A percentile compares a stretch with the other conserved stretches of the same genome.
Evolutionary conservation across 768 basidiomycete genomes (phyloP).

Genomic region (Suillus americanus): DNA sequence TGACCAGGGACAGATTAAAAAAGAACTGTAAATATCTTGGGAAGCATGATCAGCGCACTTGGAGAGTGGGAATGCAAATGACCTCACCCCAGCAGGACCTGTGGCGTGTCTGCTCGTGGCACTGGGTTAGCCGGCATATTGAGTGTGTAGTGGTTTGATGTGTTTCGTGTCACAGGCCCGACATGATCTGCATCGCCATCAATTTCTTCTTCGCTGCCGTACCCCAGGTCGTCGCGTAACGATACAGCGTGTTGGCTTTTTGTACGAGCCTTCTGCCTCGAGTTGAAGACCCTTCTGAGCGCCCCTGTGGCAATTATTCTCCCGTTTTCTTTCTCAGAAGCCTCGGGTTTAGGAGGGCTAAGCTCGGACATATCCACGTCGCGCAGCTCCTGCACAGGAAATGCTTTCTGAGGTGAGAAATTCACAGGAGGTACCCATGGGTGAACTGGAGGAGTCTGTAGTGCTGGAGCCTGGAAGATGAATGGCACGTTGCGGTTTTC

Average conservation of each 20-base stretch:
- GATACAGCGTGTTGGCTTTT: conserved; percentile 21
- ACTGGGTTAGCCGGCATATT: conserved; percentile 67
- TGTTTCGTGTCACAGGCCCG: conserved; percentile 48
- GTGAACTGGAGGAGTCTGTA: conserved; percentile 41
- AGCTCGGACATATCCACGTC: conserved; percentile 78
- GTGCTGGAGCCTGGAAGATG: conserved; percentile 60
- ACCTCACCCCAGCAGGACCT: conserved; percentile 81
- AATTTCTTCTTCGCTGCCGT: conserved; percentile 45
- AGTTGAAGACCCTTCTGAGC: conserved; percentile 62
- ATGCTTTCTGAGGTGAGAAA: conserved; percentile 60
- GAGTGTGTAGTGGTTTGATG: conserved; percentile 79
- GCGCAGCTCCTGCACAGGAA: conserved; percentile 53
- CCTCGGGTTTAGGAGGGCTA: conserved; percentile 56
- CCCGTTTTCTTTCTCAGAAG: conserved; percentile 38
- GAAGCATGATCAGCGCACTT: conserved; percentile 14
- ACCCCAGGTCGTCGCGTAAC: conserved; percentile 31
- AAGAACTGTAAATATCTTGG: conserved; percentile 89
- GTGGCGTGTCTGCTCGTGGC: conserved; percentile 67
- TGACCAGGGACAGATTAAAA: conserved; percentile 84
- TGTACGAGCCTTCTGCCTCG: conserved; percentile 50
- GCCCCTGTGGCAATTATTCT: conserved; percentile 64
- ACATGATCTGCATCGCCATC: conserved; percentile 44
- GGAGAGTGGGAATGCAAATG: conserved; percentile 3
- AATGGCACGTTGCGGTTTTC: conserved; percentile 70
- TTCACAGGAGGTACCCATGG: conserved; percentile 68